Conservation (phyloP, 306 rosid species). For the Delonix regia region DNA sequence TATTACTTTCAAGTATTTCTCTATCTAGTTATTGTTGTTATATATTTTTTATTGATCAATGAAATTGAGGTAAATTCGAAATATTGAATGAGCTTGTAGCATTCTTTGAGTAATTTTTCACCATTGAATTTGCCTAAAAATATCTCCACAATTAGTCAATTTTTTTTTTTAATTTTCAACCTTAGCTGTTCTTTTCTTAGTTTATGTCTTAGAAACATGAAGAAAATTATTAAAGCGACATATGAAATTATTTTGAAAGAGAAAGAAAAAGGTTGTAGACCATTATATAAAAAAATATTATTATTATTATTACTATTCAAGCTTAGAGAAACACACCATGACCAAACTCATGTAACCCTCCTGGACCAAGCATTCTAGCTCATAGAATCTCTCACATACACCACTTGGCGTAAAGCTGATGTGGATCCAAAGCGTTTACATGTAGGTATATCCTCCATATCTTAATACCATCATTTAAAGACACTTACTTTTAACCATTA, state of each 20-base stretch:
- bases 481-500: constrained; percentile 17
- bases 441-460: constrained; percentile 19
- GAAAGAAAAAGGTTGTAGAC: neutral
- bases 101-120: too few relatives aligned
- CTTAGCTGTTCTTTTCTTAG: neutral
- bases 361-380: constrained; percentile 19
- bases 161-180: too few relatives aligned
- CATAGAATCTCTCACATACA: neutral
- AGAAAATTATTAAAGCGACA: neutral
- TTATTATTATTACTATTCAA: constrained; percentile 51
- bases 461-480: constrained; percentile 30
- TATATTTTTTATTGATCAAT: too few relatives aligned
- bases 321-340: constrained; percentile 41
- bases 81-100: too few relatives aligned
- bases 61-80: too few relatives aligned
- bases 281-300: constrained; percentile 11
- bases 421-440: constrained; percentile 34
- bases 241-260: too few relatives aligned
- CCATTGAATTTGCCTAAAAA: too few relatives aligned
- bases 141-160: too few relatives aligned
- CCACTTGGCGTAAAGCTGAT: constrained; percentile 7
- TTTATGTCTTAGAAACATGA: neutral
- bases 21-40: too few relatives aligned
- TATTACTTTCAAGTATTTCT: too few relatives aligned
- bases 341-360: constrained; percentile 32